phyloP scores from a whole-genome alignment of 2,329 filamentous ascomycete species.

The Cercospora citrullina region DNA sequence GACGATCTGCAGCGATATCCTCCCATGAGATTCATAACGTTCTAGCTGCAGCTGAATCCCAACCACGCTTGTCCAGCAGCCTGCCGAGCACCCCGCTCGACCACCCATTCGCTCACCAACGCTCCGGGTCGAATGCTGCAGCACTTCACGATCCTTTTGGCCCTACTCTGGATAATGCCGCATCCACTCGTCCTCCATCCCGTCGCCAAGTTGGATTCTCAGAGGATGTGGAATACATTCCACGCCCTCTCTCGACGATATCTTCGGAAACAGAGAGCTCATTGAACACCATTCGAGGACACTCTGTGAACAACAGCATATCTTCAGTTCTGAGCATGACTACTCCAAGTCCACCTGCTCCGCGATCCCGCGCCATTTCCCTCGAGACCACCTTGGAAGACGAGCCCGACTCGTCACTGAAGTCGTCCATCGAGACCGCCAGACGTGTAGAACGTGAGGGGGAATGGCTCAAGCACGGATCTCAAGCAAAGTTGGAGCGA shows the following conservation, averaged over 20 bases:
- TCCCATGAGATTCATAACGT: slow-evolving; percentile 76
- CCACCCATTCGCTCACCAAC: slow-evolving; percentile 2
- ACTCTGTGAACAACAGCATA: slow-evolving; percentile 76
- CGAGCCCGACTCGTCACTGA: slow-evolving; percentile 61
- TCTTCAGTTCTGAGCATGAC: slow-evolving; percentile 70
- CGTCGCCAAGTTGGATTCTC: slow-evolving; percentile 77
- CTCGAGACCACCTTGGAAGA: slow-evolving; percentile 46
- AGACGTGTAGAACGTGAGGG: slow-evolving; percentile 37
- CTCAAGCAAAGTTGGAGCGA: slow-evolving; percentile 23
- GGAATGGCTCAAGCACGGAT: slow-evolving; percentile 35
- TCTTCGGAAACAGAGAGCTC: slow-evolving; percentile 84
- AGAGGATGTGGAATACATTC: slow-evolving; percentile 79
- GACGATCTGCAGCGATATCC: slow-evolving; percentile 78
- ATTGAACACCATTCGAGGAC: slow-evolving; percentile 65
- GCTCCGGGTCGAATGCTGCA: neutral
- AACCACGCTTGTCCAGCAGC: slow-evolving; percentile 35
- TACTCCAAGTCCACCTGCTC: slow-evolving; percentile 48
- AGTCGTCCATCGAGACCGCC: slow-evolving; percentile 30
- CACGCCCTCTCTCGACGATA: slow-evolving; percentile 76
- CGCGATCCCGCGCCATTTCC: slow-evolving; percentile 44
- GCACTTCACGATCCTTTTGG: slow-evolving; percentile 15
- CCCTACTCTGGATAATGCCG: slow-evolving; percentile 29
- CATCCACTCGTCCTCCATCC: slow-evolving; percentile 44
- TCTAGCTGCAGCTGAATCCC: slow-evolving; percentile 51
- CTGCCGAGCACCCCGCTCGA: slow-evolving; percentile 40